Evolutionary conservation across 805 yeast genomes (phyloP).

Genomic region (Candida awuae): DNA sequence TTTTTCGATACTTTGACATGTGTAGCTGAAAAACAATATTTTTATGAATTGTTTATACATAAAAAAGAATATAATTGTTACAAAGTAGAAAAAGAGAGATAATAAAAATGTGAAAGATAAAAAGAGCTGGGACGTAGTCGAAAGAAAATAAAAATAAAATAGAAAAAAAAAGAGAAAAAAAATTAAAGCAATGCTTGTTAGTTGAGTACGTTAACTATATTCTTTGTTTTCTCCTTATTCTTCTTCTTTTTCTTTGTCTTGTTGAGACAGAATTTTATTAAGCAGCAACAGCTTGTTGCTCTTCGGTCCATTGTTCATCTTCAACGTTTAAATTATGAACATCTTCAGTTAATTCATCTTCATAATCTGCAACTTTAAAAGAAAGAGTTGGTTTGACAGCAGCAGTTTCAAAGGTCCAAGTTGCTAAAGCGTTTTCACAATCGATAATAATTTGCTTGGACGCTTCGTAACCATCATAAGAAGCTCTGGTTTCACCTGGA

Average conservation of each 20-base stretch:
- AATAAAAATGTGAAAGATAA: no score
- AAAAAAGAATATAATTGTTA: neutral
- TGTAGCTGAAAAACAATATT: no score
- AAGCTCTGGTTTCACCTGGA: constrained; percentile 88
- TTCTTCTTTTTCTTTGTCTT: neutral
- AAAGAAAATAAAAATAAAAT: constrained; percentile 1
- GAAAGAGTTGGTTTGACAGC: constrained; percentile 76
- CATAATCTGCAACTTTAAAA: constrained; percentile 40
- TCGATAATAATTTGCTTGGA: constrained; percentile 82
- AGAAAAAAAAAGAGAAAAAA: constrained; percentile 1
- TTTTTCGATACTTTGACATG: no score
- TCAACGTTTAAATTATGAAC: constrained; percentile 43
- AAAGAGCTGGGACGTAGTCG: constrained; percentile 1
- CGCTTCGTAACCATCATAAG: constrained; percentile 83
- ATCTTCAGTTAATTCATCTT: constrained; percentile 40
- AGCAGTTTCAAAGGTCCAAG: constrained; percentile 80
- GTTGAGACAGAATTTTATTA: constrained; percentile 10
- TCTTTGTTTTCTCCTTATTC: neutral
- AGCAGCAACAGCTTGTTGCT: constrained; percentile 20
- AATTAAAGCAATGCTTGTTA: neutral
- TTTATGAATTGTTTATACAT: constrained; percentile 1
- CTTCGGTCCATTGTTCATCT: constrained; percentile 41
- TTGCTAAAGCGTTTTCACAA: constrained; percentile 73
- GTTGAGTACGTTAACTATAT: no score
- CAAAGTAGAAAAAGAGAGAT: neutral